Evolutionary conservation across 83 land plant species (phyloP).

Genomic region (Isoetes engelmannii): DNA sequence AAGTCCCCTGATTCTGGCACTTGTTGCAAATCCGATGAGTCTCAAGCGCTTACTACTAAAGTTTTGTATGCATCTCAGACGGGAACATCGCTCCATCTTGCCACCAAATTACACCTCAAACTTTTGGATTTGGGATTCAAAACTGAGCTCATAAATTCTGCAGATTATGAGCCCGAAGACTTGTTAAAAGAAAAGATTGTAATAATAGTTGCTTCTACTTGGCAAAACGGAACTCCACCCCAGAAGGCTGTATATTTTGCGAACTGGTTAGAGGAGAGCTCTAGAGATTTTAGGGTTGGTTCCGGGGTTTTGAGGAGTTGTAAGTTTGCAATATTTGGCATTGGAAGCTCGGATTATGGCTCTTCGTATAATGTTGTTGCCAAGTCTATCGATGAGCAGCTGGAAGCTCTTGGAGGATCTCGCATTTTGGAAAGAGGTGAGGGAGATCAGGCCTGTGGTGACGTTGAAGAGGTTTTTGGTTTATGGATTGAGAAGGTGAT

Average conservation of each 20-base stretch:
- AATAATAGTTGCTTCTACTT: slow-evolving; percentile 67
- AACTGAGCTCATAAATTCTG: slow-evolving; percentile 48
- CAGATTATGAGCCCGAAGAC: slow-evolving; percentile 83
- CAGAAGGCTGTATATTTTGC: slow-evolving; percentile 46
- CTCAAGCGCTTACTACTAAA: slow-evolving; percentile 16
- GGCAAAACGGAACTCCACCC: slow-evolving; percentile 78
- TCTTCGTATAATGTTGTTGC: slow-evolving; percentile 54
- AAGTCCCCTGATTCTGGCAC: no score
- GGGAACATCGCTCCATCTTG: slow-evolving; percentile 59
- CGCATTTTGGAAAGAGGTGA: slow-evolving; percentile 48
- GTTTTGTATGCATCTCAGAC: slow-evolving; percentile 66
- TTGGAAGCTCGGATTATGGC: slow-evolving; percentile 73
- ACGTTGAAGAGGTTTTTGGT: slow-evolving; percentile 54
- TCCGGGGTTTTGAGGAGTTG: slow-evolving; percentile 35
- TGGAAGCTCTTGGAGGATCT: slow-evolving; percentile 58
- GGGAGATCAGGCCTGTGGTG: slow-evolving; percentile 74
- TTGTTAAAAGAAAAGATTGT: slow-evolving; percentile 62
- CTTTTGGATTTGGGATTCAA: slow-evolving; percentile 20
- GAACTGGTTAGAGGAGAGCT: slow-evolving; percentile 76
- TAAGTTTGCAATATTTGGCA: slow-evolving; percentile 76
- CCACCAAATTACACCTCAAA: slow-evolving; percentile 35
- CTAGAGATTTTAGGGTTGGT: slow-evolving; percentile 82
- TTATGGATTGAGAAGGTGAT: slow-evolving; percentile 51
- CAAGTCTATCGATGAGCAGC: slow-evolving; percentile 38
- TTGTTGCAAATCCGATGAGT: no score